A percentile compares a stretch with the other conserved stretches of the same genome.
Conservation (phyloP, 441 rosid species). For the Pelargonium exstipulatum region DNA sequence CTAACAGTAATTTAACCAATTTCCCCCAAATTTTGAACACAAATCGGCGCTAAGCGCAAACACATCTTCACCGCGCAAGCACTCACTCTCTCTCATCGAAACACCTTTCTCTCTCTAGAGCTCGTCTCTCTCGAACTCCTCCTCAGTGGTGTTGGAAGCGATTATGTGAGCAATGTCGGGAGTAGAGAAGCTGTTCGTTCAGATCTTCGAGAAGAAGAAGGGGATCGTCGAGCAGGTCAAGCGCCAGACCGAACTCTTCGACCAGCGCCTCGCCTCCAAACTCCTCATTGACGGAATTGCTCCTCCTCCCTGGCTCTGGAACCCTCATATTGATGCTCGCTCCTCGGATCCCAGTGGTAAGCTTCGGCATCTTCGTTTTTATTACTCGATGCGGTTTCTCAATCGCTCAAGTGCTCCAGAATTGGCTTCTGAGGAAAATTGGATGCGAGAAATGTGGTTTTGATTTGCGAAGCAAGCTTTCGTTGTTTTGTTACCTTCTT, state of each 20-base stretch:
- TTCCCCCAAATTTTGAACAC: neutral
- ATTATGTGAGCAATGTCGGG: constrained; percentile 30
- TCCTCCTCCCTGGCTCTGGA: constrained; percentile 70
- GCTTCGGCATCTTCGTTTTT: neutral
- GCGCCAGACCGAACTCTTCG: constrained; percentile 55
- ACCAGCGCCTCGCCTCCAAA: constrained; percentile 61
- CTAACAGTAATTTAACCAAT: neutral
- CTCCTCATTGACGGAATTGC: constrained; percentile 58
- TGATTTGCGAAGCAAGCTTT: neutral
- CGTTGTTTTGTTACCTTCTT: neutral
- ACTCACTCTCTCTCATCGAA: neutral
- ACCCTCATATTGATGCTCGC: constrained; percentile 27
- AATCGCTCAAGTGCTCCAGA: neutral
- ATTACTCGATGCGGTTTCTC: neutral
- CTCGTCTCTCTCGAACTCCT: neutral
- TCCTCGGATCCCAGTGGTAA: constrained; percentile 37
- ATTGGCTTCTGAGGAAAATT: neutral
- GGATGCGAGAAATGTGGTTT: neutral
- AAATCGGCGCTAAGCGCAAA: constrained; percentile 1
- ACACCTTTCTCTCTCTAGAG: constrained; percentile 6
- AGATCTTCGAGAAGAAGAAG: constrained; percentile 71
- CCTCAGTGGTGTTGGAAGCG: neutral
- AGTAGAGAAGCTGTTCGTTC: constrained; percentile 54
- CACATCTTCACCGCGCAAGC: neutral
- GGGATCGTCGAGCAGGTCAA: constrained; percentile 54